Evolutionary conservation across 2,329 filamentous ascomycete genomes (phyloP).

Genomic region (Pestalotiopsis fici): DNA sequence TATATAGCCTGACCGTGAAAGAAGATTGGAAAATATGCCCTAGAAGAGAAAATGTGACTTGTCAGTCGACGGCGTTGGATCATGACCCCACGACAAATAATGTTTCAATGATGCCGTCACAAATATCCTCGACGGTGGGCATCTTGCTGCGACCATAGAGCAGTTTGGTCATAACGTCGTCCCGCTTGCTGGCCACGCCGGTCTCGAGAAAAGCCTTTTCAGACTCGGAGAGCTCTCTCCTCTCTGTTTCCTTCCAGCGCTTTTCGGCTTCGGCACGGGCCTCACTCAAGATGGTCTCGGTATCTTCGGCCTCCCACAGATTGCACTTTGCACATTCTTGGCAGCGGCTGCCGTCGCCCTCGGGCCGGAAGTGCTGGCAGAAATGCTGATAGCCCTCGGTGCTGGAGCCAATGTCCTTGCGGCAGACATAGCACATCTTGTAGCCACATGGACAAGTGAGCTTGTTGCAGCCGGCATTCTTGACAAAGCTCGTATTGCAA

Average conservation of each 20-base stretch:
- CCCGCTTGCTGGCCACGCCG: conserved; percentile 34
- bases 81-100: conserved; percentile 21
- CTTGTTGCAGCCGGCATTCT: conserved; percentile 94
- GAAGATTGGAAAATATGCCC: neutral
- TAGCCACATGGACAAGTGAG: conserved; percentile 94
- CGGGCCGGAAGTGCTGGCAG: conserved; percentile 89
- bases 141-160: conserved; percentile 20
- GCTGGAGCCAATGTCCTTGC: conserved; percentile 65
- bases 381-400: conserved; percentile 88
- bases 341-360: conserved; percentile 72
- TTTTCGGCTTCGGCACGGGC: conserved; percentile 73
- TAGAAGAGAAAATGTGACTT: neutral
- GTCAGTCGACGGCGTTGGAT: neutral
- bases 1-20: neutral
- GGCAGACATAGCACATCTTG: conserved; percentile 97
- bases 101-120: conserved; percentile 28
- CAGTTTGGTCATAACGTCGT: conserved; percentile 14
- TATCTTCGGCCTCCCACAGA: conserved; percentile 75
- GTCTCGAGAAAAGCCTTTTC: conserved; percentile 61
- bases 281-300: conserved; percentile 65
- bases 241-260: conserved; percentile 69
- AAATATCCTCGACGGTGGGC: conserved; percentile 28
- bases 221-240: conserved; percentile 52
- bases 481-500: conserved; percentile 91
- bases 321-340: conserved; percentile 80